These are phyloP conservation scores for Cyclotella baltica DNA, from an alignment of 108 stramenopile genomes.

Conservation along the genomic window DNA sequence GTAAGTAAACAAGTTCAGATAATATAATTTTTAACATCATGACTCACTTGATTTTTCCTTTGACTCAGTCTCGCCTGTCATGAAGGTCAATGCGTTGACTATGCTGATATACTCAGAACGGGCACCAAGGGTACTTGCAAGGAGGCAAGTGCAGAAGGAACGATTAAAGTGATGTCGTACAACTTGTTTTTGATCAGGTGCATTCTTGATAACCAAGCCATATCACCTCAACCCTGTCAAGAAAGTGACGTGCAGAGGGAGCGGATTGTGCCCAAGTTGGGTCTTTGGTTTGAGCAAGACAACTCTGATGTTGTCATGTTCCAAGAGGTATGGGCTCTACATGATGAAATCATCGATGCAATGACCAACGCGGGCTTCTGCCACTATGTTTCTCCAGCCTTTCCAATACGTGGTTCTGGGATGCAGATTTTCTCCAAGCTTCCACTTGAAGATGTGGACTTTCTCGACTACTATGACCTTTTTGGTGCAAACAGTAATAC, in stretches of 20 bases:
- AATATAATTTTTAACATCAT: too few species aligned
- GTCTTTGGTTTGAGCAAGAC: not conserved
- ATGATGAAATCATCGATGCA: not conserved
- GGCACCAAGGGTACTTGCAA: not conserved
- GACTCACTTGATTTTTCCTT: too few species aligned
- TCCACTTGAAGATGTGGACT: not conserved
- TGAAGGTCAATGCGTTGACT: not conserved
- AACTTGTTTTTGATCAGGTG: not conserved
- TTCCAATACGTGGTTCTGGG: not conserved
- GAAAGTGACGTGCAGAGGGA: not conserved
- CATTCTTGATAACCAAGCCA: too few species aligned
- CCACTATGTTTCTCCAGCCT: not conserved
- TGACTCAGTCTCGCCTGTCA: too few species aligned
- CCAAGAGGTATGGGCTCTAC: not conserved
- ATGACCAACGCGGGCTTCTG: not conserved
- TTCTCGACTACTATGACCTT: not conserved
- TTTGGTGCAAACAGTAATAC: too few species aligned
- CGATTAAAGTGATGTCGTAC: not conserved
- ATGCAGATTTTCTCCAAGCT: not conserved
- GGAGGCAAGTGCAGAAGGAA: not conserved
- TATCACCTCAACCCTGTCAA: too few species aligned
- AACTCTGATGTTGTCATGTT: not conserved
- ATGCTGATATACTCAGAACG: not conserved
- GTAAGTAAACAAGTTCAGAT: too few species aligned
- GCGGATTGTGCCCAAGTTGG: not conserved